These are phyloP conservation scores for Ilyonectria destructans DNA, from an alignment of 2,329 filamentous ascomycete species.

Conservation along the genomic window DNA sequence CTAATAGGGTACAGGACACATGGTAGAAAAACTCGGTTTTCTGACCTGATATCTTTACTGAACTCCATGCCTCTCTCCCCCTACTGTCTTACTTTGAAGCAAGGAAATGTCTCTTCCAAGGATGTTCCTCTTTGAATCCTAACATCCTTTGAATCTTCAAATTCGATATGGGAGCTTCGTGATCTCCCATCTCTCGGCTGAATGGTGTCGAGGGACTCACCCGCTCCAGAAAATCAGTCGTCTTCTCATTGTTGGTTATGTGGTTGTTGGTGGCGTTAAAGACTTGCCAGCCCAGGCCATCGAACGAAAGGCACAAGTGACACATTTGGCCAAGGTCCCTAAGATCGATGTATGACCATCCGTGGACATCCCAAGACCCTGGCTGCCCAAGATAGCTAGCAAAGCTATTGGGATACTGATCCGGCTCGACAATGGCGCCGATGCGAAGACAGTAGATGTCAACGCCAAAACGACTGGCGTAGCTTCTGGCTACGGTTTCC, in stretches of 20 bases:
- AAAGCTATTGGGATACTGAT: slow-evolving; percentile 72
- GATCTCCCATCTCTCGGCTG: slow-evolving; percentile 70
- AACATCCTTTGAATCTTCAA: slow-evolving; percentile 72
- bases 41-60: too few species aligned
- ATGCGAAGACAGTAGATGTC: slow-evolving; percentile 76
- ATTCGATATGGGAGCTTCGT: slow-evolving; percentile 74
- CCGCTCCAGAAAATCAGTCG: slow-evolving; percentile 67
- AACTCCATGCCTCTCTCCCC: too few species aligned
- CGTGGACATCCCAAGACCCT: slow-evolving; percentile 68
- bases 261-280: slow-evolving; percentile 77
- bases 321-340: slow-evolving; percentile 76
- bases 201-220: slow-evolving; percentile 66
- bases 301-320: slow-evolving; percentile 66
- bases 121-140: slow-evolving; percentile 72
- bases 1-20: too few species aligned
- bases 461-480: slow-evolving; percentile 68
- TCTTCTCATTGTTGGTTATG: slow-evolving; percentile 67
- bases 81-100: too few species aligned
- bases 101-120: slow-evolving; percentile 60
- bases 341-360: slow-evolving; percentile 76
- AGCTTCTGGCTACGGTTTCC: slow-evolving; percentile 71
- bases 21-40: too few species aligned
- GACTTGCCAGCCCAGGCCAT: slow-evolving; percentile 73
- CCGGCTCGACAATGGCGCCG: slow-evolving; percentile 74
- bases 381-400: slow-evolving; percentile 66